Evolutionary conservation across 768 basidiomycete species (phyloP).

Genomic region (Tremella mesenterica): DNA sequence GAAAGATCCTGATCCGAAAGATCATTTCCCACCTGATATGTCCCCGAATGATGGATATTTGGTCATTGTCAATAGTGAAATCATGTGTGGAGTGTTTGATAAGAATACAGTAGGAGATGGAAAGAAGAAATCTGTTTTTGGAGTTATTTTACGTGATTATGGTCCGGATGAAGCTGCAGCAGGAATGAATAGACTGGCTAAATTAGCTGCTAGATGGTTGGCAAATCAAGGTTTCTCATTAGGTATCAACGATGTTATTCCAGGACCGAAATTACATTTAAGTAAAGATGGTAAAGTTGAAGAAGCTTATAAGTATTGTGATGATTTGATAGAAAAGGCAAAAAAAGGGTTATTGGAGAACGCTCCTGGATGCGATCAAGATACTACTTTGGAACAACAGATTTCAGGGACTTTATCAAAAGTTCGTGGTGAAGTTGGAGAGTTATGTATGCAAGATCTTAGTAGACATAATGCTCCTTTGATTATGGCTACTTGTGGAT

Average conservation of each 20-base stretch:
- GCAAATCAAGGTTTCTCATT: slow-evolving; percentile 96
- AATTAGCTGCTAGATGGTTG: slow-evolving; percentile 87
- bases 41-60: slow-evolving; percentile 97
- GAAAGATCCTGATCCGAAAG: slow-evolving; percentile 36
- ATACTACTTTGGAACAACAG: slow-evolving; percentile 91
- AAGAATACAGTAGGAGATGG: slow-evolving; percentile 95
- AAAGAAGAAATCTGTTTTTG: slow-evolving; percentile 99
- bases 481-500: slow-evolving; percentile 99
- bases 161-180: slow-evolving; percentile 86
- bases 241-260: slow-evolving; percentile 97
- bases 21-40: slow-evolving; percentile 61
- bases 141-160: slow-evolving; percentile 93
- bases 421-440: slow-evolving; percentile 90
- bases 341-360: slow-evolving; percentile 89
- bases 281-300: slow-evolving; percentile 82
- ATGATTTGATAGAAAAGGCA: slow-evolving; percentile 75
- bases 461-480: slow-evolving; percentile 92
- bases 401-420: slow-evolving; percentile 88
- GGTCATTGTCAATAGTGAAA: slow-evolving; percentile 92
- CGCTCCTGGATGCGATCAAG: slow-evolving; percentile 94
- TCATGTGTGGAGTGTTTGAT: slow-evolving; percentile 99
- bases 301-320: slow-evolving; percentile 77
- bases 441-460: slow-evolving; percentile 97
- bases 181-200: slow-evolving; percentile 93
- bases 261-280: slow-evolving; percentile 67